Evolutionary conservation across 768 basidiomycete species (phyloP).

Genomic region (Boletellus emodensis): DNA sequence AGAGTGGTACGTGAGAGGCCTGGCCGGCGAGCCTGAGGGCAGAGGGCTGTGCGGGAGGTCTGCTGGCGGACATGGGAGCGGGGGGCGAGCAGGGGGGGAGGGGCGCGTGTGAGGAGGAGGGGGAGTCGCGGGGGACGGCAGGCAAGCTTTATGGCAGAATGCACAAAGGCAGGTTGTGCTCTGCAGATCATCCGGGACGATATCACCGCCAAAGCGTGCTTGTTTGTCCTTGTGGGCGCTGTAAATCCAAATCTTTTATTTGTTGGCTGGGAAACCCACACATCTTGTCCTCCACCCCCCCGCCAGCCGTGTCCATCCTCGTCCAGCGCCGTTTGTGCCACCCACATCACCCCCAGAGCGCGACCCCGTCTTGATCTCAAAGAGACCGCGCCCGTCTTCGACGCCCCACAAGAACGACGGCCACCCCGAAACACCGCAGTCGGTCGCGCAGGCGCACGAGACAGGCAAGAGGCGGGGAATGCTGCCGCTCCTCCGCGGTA

Average conservation of each 20-base stretch:
- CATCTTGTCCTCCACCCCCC: no score
- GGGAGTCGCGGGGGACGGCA: not conserved
- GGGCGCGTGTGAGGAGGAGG: conserved; percentile 6
- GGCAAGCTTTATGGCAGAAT: conserved; percentile 24
- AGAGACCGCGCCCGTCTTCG: no score
- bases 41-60: conserved; percentile 8
- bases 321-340: no score
- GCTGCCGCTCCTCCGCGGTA: no score
- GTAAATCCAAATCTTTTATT: conserved; percentile 26
- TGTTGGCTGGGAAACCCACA: conserved; percentile 25
- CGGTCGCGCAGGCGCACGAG: no score
- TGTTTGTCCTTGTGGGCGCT: conserved; percentile 48
- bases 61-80: conserved; percentile 18
- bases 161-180: conserved; percentile 28
- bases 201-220: conserved; percentile 34
- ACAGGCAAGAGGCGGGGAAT: no score
- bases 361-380: no score
- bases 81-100: not conserved
- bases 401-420: no score
- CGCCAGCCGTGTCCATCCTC: no score
- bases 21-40: not conserved
- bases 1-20: not conserved
- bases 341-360: no score
- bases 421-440: no score
- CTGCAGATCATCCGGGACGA: conserved; percentile 30